Conservation (phyloP, 306 rosid species). For the Luffa acutangula region DNA sequence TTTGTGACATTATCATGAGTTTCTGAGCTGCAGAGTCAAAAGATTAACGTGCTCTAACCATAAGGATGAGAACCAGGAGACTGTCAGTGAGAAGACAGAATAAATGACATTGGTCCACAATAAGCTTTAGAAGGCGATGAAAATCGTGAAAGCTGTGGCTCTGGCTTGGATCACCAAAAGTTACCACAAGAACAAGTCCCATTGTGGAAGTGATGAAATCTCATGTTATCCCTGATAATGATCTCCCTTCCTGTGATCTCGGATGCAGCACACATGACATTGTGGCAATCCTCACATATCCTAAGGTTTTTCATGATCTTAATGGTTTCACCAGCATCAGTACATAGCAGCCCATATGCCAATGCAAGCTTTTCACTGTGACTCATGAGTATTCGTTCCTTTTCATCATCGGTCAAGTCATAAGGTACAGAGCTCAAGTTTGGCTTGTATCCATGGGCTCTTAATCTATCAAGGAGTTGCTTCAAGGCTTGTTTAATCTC, state of each 20-base stretch:
- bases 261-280: slow-evolving; percentile 57
- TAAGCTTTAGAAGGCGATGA: background rate
- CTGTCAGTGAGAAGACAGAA: background rate
- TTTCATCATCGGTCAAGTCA: slow-evolving; percentile 41
- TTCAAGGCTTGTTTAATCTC: slow-evolving; percentile 43
- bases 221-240: slow-evolving; percentile 59
- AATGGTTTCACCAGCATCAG: slow-evolving; percentile 39
- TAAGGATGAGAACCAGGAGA: background rate
- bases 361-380: slow-evolving; percentile 84
- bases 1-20: background rate
- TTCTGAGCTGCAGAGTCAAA: background rate
- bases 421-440: slow-evolving; percentile 44
- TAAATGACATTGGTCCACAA: background rate
- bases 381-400: slow-evolving; percentile 35
- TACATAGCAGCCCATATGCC: slow-evolving; percentile 46
- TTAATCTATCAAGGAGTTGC: slow-evolving; percentile 47
- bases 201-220: slow-evolving; percentile 62
- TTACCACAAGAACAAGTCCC: slow-evolving; percentile 70
- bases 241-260: slow-evolving; percentile 53
- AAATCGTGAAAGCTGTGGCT: background rate
- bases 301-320: slow-evolving; percentile 82
- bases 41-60: background rate
- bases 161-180: slow-evolving; percentile 45
- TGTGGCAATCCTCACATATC: slow-evolving; percentile 77
- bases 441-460: slow-evolving; percentile 46